Conservation (phyloP, 495 filamentous ascomycete genomes). For the Barbatosphaeria neglecta region DNA sequence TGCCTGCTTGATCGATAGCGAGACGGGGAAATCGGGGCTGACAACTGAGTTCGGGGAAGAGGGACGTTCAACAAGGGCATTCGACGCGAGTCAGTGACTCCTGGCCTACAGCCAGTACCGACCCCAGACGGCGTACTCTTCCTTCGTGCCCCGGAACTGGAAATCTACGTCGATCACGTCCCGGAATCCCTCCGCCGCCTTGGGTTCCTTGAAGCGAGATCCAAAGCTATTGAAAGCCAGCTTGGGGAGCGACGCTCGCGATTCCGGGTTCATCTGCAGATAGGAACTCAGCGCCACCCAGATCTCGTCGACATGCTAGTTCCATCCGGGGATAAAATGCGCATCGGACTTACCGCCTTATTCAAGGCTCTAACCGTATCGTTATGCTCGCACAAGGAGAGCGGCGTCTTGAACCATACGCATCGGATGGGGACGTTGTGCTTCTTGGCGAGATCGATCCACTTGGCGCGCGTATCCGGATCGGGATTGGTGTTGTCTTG, state of each 20-base stretch:
- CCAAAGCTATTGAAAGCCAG: slow-evolving; percentile 69
- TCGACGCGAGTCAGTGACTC: no score
- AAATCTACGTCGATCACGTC: slow-evolving; percentile 66
- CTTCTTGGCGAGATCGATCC: slow-evolving; percentile 62
- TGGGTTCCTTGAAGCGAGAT: slow-evolving; percentile 58
- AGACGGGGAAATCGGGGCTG: no score
- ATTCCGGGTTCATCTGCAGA: slow-evolving; percentile 67
- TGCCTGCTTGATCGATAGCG: no score
- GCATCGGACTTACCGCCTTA: slow-evolving; percentile 28
- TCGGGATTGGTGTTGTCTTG: slow-evolving; percentile 91
- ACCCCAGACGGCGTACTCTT: slow-evolving; percentile 54
- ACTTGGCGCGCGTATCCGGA: slow-evolving; percentile 56
- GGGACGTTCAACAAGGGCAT: no score
- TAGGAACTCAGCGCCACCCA: neutral
- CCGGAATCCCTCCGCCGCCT: slow-evolving; percentile 68
- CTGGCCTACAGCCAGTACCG: slow-evolving; percentile 67
- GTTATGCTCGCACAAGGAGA: slow-evolving; percentile 77
- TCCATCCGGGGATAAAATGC: slow-evolving; percentile 1
- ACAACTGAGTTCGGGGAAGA: no score
- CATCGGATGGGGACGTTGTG: slow-evolving; percentile 69
- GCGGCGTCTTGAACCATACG: slow-evolving; percentile 65
- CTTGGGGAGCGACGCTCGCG: slow-evolving; percentile 57
- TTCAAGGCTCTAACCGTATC: slow-evolving; percentile 73
- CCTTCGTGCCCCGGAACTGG: slow-evolving; percentile 29
- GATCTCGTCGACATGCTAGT: no score